Evolutionary conservation across 331 rosid genomes (phyloP).

Genomic region (Quercus lobata): DNA sequence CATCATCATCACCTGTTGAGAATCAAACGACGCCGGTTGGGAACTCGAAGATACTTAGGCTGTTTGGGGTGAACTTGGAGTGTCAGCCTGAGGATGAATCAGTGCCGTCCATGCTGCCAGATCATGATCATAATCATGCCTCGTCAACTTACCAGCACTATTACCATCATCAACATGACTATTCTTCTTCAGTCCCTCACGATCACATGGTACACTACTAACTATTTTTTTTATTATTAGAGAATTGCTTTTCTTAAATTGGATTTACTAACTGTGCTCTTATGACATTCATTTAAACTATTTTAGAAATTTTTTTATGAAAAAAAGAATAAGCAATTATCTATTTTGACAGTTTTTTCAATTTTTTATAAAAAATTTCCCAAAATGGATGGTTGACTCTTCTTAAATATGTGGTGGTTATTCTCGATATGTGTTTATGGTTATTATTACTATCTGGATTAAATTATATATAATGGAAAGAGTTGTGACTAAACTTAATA

Average conservation of each 20-base stretch:
- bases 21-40: conserved; percentile 38
- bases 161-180: neutral
- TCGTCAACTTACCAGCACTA: conserved; percentile 27
- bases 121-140: no score
- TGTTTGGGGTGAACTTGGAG: conserved; percentile 93
- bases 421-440: conserved; percentile 12
- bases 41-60: conserved; percentile 66
- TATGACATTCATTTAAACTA: no score
- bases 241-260: neutral
- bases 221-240: conserved; percentile 3
- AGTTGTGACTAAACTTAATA: no score
- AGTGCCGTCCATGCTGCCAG: conserved; percentile 27
- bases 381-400: no score
- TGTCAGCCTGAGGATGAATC: conserved; percentile 50
- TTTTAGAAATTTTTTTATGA: rapidly evolving
- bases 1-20: conserved; percentile 19
- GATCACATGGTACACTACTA: conserved; percentile 64
- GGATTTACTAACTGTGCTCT: no score
- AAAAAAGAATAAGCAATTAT: no score
- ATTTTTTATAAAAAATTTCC: no score
- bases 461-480: no score
- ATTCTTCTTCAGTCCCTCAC: conserved; percentile 31
- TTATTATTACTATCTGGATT: neutral
- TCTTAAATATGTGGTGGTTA: neutral
- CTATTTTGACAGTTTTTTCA: no score